Percentiles rank a stretch among this genome's conserved stretches.
Conservation (phyloP, 768 basidiomycete genomes). For the Leccinum arenicola region DNA sequence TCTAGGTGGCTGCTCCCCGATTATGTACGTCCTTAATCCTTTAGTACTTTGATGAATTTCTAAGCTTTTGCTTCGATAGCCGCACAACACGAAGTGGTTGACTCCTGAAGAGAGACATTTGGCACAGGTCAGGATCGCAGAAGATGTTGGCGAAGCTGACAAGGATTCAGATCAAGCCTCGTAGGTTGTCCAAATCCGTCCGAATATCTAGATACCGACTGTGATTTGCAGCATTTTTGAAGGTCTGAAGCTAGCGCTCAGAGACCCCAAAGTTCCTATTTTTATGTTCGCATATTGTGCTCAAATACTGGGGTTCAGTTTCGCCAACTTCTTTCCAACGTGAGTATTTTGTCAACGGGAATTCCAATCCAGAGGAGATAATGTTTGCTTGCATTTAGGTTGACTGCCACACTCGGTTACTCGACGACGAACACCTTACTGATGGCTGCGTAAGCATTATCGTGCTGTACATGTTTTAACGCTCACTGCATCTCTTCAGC, state of each 20-base stretch:
- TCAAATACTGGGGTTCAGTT: slow-evolving; percentile 56
- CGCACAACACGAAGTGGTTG: slow-evolving; percentile 62
- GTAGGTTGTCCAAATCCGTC: slow-evolving; percentile 35
- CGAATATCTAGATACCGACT: background rate
- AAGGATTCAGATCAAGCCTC: slow-evolving; percentile 53
- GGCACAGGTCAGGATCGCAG: slow-evolving; percentile 64
- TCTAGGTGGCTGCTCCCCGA: slow-evolving; percentile 58
- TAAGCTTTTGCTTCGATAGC: slow-evolving; percentile 33
- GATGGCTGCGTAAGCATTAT: slow-evolving; percentile 51
- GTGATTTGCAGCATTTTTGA: slow-evolving; percentile 14
- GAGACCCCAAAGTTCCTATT: slow-evolving; percentile 51
- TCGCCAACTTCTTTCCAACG: slow-evolving; percentile 60
- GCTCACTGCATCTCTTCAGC: slow-evolving; percentile 28
- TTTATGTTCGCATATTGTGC: slow-evolving; percentile 54
- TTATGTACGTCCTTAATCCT: slow-evolving; percentile 40
- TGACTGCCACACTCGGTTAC: slow-evolving; percentile 63
- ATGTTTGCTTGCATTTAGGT: slow-evolving; percentile 28
- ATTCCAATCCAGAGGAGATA: background rate
- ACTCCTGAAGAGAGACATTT: slow-evolving; percentile 46
- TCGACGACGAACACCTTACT: slow-evolving; percentile 56
- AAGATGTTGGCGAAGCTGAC: slow-evolving; percentile 68
- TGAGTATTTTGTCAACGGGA: slow-evolving; percentile 18
- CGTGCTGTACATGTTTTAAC: background rate
- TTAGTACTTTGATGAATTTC: background rate
- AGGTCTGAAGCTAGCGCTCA: slow-evolving; percentile 49